A percentile compares a stretch with the other conserved stretches of the same genome.
Conservation (phyloP, 129 eudicot species). For the Tagetes patula region DNA sequence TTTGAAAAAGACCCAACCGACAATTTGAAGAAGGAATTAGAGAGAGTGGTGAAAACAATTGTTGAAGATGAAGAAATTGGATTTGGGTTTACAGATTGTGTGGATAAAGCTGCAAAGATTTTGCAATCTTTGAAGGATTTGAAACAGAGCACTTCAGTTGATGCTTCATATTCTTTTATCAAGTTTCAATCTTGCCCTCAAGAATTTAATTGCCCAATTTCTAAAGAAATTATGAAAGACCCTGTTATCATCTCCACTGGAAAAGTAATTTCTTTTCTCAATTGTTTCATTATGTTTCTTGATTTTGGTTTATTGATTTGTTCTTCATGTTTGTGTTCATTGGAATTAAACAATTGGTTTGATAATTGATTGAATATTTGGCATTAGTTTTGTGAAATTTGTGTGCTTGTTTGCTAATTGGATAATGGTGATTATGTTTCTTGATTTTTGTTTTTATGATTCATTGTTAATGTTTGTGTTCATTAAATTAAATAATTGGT, state of each 20-base stretch:
- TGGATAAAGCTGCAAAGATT: constrained; percentile 59
- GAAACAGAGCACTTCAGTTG: constrained; percentile 26
- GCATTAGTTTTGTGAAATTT: no score
- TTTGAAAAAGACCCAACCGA: constrained; percentile 44
- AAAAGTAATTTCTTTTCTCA: constrained; percentile 45
- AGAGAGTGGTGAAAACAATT: constrained; percentile 50
- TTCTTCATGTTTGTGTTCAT: no score
- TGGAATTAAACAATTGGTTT: no score
- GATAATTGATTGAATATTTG: no score
- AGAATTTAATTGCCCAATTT: constrained; percentile 74
- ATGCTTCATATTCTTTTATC: background rate
- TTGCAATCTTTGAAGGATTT: constrained; percentile 51
- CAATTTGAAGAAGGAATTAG: constrained; percentile 69
- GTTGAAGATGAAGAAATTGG: constrained; percentile 43
- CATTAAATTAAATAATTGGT: no score
- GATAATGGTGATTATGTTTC: background rate
- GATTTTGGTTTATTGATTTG: background rate
- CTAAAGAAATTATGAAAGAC: constrained; percentile 82
- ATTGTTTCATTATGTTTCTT: background rate
- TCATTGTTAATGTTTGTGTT: no score
- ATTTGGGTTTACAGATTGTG: constrained; percentile 32
- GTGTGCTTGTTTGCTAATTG: no score
- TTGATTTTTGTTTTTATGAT: background rate
- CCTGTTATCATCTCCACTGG: constrained; percentile 86
- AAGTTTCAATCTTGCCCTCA: constrained; percentile 39